Evolutionary conservation across 2,329 filamentous ascomycete genomes (phyloP).

Genomic region (Claviceps capensis): DNA sequence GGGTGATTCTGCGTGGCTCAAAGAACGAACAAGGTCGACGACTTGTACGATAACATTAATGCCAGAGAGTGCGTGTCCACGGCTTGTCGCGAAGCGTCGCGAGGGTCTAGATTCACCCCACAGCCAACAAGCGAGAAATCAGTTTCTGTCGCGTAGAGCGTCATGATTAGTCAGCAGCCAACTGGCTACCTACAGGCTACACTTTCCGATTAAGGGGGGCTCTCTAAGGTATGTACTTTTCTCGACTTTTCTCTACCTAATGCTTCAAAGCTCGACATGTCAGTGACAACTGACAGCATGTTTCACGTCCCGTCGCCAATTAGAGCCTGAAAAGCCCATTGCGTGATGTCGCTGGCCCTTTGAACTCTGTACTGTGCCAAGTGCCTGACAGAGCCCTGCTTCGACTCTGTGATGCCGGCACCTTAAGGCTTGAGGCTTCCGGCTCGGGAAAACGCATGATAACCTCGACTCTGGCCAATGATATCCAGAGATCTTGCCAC

Average conservation of each 20-base stretch:
- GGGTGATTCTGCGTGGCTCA: neutral
- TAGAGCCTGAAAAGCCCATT: neutral
- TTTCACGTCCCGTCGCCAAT: neutral
- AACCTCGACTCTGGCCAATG: neutral
- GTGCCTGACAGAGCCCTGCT: neutral
- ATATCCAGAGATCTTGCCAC: neutral
- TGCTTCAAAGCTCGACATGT: no score
- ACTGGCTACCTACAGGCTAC: no score
- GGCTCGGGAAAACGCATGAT: neutral
- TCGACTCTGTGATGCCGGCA: neutral
- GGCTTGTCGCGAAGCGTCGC: neutral
- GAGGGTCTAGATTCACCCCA: neutral
- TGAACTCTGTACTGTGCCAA: neutral
- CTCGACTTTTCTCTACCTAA: no score
- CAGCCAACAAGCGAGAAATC: neutral
- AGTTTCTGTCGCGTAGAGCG: neutral
- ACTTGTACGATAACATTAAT: neutral
- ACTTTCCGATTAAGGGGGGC: no score
- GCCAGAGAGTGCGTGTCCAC: neutral
- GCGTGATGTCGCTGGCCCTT: neutral
- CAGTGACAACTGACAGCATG: no score
- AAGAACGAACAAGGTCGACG: neutral
- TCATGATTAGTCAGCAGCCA: slow-evolving; percentile 4
- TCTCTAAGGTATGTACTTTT: no score
- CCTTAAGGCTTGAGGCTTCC: no score